Evolutionary conservation across 768 basidiomycete genomes (phyloP).

Genomic region (Lentinula edodes): DNA sequence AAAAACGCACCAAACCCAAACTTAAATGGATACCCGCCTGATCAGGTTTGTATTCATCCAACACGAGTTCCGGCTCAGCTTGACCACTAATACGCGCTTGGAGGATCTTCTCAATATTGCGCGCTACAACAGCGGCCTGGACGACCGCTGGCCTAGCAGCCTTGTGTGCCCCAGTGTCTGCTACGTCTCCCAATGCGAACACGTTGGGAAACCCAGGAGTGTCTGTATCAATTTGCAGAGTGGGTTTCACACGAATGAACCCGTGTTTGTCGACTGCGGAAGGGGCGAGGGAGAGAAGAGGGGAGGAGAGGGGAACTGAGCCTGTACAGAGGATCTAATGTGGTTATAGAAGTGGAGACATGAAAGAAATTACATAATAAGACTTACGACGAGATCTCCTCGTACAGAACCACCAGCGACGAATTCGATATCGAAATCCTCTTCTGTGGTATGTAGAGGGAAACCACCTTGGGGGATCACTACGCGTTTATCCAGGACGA

Average conservation of each 20-base stretch:
- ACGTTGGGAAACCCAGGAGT: conserved; percentile 4
- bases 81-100: background rate
- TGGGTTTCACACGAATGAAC: conserved; percentile 11
- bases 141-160: conserved; percentile 8
- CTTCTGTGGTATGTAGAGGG: conserved; percentile 18
- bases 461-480: conserved; percentile 22
- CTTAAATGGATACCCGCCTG: conserved; percentile 8
- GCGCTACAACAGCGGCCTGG: conserved; percentile 6
- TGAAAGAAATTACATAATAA: background rate
- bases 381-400: conserved; percentile 35
- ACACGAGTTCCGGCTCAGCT: background rate
- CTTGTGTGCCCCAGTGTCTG: conserved; percentile 11
- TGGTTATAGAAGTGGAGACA: background rate
- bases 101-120: conserved; percentile 8
- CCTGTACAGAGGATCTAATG: conserved; percentile 12
- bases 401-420: conserved; percentile 30
- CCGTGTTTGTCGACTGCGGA: conserved; percentile 9
- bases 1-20: conserved; percentile 8
- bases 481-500: conserved; percentile 34
- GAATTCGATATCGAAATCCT: conserved; percentile 24
- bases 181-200: conserved; percentile 11
- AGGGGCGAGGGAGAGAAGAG: conserved; percentile 10
- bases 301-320: conserved; percentile 8
- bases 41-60: conserved; percentile 6
- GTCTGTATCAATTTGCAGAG: conserved; percentile 10